A percentile compares a stretch with the other conserved stretches of the same genome.
These are phyloP conservation scores for Chrysanthemum lavandulifolium DNA, from an alignment of 129 eudicot genomes.

Conservation along the genomic window DNA sequence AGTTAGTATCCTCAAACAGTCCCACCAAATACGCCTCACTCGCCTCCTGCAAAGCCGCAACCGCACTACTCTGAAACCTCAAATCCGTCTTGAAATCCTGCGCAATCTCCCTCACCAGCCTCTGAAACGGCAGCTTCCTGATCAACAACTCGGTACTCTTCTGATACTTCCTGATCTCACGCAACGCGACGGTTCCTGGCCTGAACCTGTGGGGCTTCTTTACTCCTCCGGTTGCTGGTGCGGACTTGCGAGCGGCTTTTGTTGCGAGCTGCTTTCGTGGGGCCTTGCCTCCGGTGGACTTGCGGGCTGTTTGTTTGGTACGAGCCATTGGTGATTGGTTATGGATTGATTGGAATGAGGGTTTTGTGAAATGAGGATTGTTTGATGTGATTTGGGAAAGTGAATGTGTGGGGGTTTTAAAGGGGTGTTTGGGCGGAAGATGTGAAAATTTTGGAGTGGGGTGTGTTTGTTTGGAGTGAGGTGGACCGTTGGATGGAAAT, in stretches of 20 bases:
- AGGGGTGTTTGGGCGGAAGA: too few relatives aligned
- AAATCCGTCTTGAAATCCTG: constrained; percentile 1
- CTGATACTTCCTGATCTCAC: not conserved
- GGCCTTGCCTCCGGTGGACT: not conserved
- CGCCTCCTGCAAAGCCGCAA: not conserved
- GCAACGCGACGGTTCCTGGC: not conserved
- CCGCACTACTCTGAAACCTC: constrained; percentile 5
- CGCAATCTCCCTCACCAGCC: not conserved
- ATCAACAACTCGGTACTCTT: not conserved
- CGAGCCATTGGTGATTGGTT: not conserved
- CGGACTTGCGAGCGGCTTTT: not conserved
- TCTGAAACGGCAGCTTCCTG: not conserved
- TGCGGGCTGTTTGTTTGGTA: constrained; percentile 1
- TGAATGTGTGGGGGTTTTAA: too few relatives aligned
- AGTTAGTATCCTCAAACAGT: not conserved
- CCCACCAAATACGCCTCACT: not conserved
- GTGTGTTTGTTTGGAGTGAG: too few relatives aligned
- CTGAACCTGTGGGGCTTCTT: constrained; percentile 5
- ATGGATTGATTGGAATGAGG: too few relatives aligned
- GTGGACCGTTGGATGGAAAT: too few relatives aligned
- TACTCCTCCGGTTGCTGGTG: not conserved
- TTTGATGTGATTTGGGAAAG: too few relatives aligned
- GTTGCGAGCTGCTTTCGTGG: not conserved
- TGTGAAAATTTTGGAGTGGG: too few relatives aligned
- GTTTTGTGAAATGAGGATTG: too few relatives aligned